Evolutionary conservation across 1,284 basidiomycete species (phyloP).

Genomic region (Agaricales sp.): DNA sequence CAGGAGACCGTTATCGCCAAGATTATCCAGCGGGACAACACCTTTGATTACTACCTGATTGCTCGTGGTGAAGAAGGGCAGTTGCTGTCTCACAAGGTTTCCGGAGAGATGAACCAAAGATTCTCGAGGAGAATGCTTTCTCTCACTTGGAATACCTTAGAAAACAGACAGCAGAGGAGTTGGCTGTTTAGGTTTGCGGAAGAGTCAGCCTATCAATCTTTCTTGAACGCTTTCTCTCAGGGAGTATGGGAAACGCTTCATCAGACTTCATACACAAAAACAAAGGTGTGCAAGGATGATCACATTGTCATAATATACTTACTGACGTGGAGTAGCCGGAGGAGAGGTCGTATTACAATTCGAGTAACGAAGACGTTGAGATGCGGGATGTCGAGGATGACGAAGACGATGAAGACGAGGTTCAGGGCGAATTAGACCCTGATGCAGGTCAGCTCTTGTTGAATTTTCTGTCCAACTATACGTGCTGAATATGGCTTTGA

Average conservation of each 20-base stretch:
- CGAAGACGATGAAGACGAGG: slow-evolving; percentile 66
- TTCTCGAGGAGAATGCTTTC: slow-evolving; percentile 55
- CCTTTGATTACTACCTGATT: slow-evolving; percentile 57
- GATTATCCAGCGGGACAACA: slow-evolving; percentile 44
- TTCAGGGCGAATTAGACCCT: slow-evolving; percentile 51
- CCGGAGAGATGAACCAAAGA: slow-evolving; percentile 68
- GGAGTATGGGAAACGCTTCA: slow-evolving; percentile 82
- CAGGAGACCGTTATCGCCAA: slow-evolving; percentile 68
- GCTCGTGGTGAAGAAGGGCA: slow-evolving; percentile 41
- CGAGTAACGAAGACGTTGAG: slow-evolving; percentile 73
- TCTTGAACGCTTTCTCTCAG: slow-evolving; percentile 61
- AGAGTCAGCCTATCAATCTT: slow-evolving; percentile 48
- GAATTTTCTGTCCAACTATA: neutral
- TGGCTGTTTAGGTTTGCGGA: slow-evolving; percentile 76
- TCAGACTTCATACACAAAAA: slow-evolving; percentile 68
- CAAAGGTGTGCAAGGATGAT: slow-evolving; percentile 58
- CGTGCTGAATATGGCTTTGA: slow-evolving; percentile 4
- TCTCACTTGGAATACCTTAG: slow-evolving; percentile 77
- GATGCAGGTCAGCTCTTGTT: slow-evolving; percentile 32
- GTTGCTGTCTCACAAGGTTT: slow-evolving; percentile 51
- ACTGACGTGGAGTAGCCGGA: slow-evolving; percentile 30
- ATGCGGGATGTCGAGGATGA: slow-evolving; percentile 74
- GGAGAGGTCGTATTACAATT: slow-evolving; percentile 68
- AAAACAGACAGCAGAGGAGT: slow-evolving; percentile 57
- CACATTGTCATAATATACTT: slow-evolving; percentile 12